These are phyloP conservation scores for Parietichytrium sp. DNA, from an alignment of 108 stramenopile species.

Conservation along the genomic window DNA sequence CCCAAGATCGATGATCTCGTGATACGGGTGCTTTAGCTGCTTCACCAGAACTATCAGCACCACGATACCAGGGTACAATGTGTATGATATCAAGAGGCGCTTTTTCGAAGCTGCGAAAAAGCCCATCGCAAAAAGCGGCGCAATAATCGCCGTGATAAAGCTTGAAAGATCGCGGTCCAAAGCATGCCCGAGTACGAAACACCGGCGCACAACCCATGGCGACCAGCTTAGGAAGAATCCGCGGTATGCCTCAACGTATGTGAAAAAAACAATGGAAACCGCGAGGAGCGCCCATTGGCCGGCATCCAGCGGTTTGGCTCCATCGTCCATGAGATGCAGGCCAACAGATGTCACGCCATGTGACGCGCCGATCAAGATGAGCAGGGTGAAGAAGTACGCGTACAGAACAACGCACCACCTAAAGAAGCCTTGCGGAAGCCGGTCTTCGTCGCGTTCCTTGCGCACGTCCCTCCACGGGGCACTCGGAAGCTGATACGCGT, in stretches of 20 bases:
- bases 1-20: background rate
- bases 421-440: no score
- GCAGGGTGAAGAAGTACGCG: background rate
- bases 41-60: background rate
- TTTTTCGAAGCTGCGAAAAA: slow-evolving; percentile 4
- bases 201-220: slow-evolving; percentile 9
- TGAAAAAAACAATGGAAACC: background rate
- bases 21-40: background rate
- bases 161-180: background rate
- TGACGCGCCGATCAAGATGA: slow-evolving; percentile 24
- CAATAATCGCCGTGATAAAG: background rate
- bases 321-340: background rate
- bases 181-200: background rate
- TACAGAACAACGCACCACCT: no score
- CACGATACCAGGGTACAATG: slow-evolving; percentile 10
- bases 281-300: background rate
- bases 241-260: background rate
- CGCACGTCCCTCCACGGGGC: no score
- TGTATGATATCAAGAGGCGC: slow-evolving; percentile 1
- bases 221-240: background rate
- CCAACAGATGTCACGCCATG: background rate
- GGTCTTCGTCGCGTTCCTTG: no score
- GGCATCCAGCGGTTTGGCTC: no score
- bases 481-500: no score
- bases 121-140: slow-evolving; percentile 5